Percentiles rank a stretch among this genome's conserved stretches.
Evolutionary conservation across 345 rosid species (phyloP).

Genomic region (Lumnitzera racemosa): DNA sequence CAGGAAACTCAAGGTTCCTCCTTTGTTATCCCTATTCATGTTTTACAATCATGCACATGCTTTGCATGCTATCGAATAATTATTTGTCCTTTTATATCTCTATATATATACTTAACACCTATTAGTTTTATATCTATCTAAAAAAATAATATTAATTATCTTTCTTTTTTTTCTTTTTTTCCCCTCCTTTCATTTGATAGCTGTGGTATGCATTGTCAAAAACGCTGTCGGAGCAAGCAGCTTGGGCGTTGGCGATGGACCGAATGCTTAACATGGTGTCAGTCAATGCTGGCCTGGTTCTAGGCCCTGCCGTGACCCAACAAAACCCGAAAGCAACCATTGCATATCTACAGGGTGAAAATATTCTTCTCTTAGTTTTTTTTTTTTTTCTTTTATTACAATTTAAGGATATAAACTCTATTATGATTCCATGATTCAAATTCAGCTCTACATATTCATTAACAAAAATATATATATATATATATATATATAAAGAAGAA

Average conservation of each 20-base stretch:
- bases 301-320: constrained; percentile 62
- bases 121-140: no score
- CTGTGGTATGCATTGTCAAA: constrained; percentile 77
- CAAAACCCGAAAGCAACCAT: constrained; percentile 59
- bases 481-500: no score
- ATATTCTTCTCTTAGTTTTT: not conserved
- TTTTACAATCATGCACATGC: no score
- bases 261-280: constrained; percentile 77
- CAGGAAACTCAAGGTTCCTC: constrained; percentile 55
- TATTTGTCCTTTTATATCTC: no score
- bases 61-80: no score
- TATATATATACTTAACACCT: no score
- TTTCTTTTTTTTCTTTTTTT: not conserved
- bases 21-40: no score
- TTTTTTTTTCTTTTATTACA: not conserved
- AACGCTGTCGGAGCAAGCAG: constrained; percentile 74
- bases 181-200: constrained; percentile 17
- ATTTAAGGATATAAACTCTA: not conserved
- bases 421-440: not conserved
- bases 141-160: no score
- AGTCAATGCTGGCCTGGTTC: constrained; percentile 61
- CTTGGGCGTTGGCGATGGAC: constrained; percentile 95
- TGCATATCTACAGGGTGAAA: constrained; percentile 72
- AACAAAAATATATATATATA: no score
- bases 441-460: no score